Conservation (phyloP, 106 monocot genomes). For the Triglochin maritima region DNA sequence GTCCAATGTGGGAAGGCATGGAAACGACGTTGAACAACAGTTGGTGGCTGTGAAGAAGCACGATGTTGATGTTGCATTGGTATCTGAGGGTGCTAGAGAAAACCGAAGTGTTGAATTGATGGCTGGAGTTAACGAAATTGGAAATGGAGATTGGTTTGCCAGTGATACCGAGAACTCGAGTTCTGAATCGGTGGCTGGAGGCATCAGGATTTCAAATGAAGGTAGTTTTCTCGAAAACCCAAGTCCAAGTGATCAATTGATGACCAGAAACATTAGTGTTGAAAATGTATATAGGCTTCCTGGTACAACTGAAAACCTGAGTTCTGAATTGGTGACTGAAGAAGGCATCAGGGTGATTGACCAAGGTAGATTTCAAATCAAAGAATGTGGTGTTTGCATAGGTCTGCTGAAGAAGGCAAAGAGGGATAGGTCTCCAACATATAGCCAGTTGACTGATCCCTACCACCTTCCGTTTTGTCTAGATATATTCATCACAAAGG, state of each 20-base stretch:
- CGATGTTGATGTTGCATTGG: neutral
- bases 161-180: neutral
- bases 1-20: neutral
- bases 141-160: neutral
- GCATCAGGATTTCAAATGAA: neutral
- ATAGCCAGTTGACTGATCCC: conserved; percentile 63
- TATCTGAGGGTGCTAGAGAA: neutral
- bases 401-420: conserved; percentile 14
- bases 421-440: conserved; percentile 43
- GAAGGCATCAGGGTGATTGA: too few species aligned
- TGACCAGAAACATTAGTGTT: too few species aligned
- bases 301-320: too few species aligned
- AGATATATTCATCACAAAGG: conserved; percentile 63
- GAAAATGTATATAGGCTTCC: too few species aligned
- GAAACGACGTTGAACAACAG: neutral
- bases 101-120: neutral
- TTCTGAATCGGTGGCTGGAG: neutral
- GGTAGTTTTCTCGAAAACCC: neutral
- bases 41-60: neutral
- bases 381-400: neutral
- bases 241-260: too few species aligned
- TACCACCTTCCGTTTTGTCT: conserved; percentile 79
- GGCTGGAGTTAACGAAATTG: neutral
- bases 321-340: too few species aligned
- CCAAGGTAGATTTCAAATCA: too few species aligned